Conservation (phyloP, 495 filamentous ascomycete genomes). For the Aspergillus nanangensis region DNA sequence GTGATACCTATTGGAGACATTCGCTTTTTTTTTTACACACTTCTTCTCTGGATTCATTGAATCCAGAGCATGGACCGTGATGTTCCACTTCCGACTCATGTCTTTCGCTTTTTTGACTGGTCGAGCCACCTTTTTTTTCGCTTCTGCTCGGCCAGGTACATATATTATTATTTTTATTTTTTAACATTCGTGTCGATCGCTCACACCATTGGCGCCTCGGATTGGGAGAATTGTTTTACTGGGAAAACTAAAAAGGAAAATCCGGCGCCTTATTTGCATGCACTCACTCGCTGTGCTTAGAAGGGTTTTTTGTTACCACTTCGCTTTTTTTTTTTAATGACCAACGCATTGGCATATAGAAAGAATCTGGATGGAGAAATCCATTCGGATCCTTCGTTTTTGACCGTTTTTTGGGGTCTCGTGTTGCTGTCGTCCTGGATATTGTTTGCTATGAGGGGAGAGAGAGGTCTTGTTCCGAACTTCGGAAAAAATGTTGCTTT, state of each 20-base stretch:
- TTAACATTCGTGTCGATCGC: constrained; percentile 45
- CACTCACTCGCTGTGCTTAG: constrained; percentile 45
- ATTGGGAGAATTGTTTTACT: constrained; percentile 14
- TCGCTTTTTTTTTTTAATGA: constrained; percentile 18
- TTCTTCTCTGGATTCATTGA: constrained; percentile 11
- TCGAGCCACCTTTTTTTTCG: constrained; percentile 28
- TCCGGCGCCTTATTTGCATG: constrained; percentile 28
- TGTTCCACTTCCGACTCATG: constrained; percentile 31
- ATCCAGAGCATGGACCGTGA: constrained; percentile 12
- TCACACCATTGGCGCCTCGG: constrained; percentile 40
- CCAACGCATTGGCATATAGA: constrained; percentile 43
- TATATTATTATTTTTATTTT: constrained; percentile 21
- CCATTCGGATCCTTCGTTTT: constrained; percentile 7
- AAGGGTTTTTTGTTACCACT: constrained; percentile 19
- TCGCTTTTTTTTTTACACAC: constrained; percentile 40
- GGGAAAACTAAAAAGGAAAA: constrained; percentile 17
- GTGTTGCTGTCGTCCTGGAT: no score
- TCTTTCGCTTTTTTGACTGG: constrained; percentile 38
- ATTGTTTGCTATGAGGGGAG: no score
- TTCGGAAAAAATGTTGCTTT: no score
- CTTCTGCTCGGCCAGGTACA: constrained; percentile 36
- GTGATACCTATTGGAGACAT: constrained; percentile 30
- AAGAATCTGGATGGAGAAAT: constrained; percentile 10
- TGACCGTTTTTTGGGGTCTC: constrained; percentile 1
- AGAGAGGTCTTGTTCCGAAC: no score